phyloP scores from a whole-genome alignment of 495 filamentous ascomycete species.

The Corynascus novoguineensis region DNA sequence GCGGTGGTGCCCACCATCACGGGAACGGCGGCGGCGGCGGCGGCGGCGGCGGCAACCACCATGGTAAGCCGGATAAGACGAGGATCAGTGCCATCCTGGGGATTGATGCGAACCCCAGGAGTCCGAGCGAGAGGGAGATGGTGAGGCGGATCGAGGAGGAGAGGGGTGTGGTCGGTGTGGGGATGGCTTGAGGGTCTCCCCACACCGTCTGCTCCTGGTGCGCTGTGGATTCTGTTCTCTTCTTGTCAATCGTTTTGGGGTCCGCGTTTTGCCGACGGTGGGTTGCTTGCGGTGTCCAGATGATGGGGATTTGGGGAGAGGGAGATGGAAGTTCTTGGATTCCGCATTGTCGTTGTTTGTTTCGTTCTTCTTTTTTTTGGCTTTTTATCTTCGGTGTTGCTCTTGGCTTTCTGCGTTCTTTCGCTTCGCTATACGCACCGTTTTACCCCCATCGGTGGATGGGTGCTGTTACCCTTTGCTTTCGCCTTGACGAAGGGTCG shows the following conservation, averaged over 20 bases:
- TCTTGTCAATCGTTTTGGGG: slow-evolving; percentile 7
- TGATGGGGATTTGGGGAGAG: background rate
- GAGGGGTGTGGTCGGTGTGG: slow-evolving; percentile 19
- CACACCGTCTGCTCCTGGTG: too few species aligned
- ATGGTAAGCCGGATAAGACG: slow-evolving; percentile 42
- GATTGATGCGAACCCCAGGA: slow-evolving; percentile 48
- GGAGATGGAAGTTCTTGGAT: too few species aligned
- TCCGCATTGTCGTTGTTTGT: background rate
- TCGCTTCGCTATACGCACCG: slow-evolving; percentile 7
- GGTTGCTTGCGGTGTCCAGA: background rate
- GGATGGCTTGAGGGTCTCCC: background rate
- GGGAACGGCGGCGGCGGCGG: background rate
- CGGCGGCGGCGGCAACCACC: background rate
- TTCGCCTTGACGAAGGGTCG: slow-evolving; percentile 1
- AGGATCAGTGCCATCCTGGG: slow-evolving; percentile 51
- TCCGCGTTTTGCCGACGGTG: background rate
- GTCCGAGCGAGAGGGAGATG: slow-evolving; percentile 50
- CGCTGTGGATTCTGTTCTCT: slow-evolving; percentile 2
- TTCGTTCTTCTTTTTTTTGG: slow-evolving; percentile 1
- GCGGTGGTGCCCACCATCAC: background rate
- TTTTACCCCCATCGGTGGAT: background rate
- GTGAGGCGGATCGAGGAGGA: slow-evolving; percentile 48
- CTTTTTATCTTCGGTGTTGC: slow-evolving; percentile 1
- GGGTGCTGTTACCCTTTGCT: background rate
- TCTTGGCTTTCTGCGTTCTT: background rate